These are phyloP conservation scores for Lactifluus piperatus DNA, from an alignment of 768 basidiomycete genomes.

Conservation along the genomic window DNA sequence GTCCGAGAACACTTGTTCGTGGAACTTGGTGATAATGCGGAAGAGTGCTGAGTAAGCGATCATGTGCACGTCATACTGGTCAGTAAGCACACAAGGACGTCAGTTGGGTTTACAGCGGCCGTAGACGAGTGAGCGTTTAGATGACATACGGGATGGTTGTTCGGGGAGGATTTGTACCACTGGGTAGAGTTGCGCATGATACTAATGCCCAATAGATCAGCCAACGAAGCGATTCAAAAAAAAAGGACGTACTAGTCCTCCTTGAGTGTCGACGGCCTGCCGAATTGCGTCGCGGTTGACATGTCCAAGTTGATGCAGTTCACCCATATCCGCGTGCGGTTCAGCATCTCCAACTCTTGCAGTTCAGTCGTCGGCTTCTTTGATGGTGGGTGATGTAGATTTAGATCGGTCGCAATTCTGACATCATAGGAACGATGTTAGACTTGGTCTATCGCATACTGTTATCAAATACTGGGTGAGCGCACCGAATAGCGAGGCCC, in stretches of 20 bases:
- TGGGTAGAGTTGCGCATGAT: conserved; percentile 14
- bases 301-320: conserved; percentile 89
- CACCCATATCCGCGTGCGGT: conserved; percentile 84
- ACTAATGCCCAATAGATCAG: background rate
- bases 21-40: conserved; percentile 18
- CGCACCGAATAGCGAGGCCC: conserved; percentile 77
- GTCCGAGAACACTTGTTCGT: conserved; percentile 17
- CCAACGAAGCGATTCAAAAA: conserved; percentile 22
- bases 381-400: conserved; percentile 70
- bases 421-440: background rate
- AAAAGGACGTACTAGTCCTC: conserved; percentile 58
- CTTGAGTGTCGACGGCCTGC: conserved; percentile 73
- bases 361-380: conserved; percentile 71
- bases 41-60: conserved; percentile 17
- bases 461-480: conserved; percentile 17
- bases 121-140: background rate
- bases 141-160: conserved; percentile 15
- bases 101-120: background rate
- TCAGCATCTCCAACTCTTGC: conserved; percentile 79
- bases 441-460: background rate
- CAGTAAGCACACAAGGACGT: background rate
- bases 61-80: conserved; percentile 18
- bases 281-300: conserved; percentile 82
- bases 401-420: conserved; percentile 84
- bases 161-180: conserved; percentile 18